Conservation (phyloP, 257 asterid genomes). For the Osmanthus fragrans region DNA sequence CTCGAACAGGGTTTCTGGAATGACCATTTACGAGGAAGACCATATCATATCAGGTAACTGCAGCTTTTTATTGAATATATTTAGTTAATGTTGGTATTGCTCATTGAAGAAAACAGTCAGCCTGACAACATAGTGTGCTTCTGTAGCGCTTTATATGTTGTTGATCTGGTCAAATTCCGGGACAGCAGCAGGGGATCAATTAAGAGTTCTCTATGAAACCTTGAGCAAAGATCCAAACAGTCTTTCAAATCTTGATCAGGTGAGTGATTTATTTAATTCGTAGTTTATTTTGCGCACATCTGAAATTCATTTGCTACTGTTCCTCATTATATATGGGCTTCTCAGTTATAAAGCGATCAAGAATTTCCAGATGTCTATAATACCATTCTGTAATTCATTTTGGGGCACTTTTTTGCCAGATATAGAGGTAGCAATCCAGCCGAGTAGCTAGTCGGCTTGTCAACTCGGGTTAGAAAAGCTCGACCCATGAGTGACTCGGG, state of each 20-base stretch:
- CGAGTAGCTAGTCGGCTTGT: too few relatives aligned
- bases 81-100: conserved; percentile 14
- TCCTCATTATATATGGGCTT: background rate
- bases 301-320: background rate
- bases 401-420: background rate
- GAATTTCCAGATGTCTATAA: background rate
- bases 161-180: conserved; percentile 87
- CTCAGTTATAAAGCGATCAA: background rate
- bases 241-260: conserved; percentile 98
- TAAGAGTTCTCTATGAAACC: conserved; percentile 90
- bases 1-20: conserved; percentile 92
- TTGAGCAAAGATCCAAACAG: conserved; percentile 99
- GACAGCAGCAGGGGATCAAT: conserved; percentile 99
- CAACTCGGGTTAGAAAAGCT: too few relatives aligned
- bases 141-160: conserved; percentile 92
- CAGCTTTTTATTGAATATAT: background rate
- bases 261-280: conserved; percentile 28
- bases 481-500: too few relatives aligned
- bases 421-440: too few relatives aligned
- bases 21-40: conserved; percentile 95
- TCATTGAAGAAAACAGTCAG: conserved; percentile 12
- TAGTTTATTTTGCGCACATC: background rate
- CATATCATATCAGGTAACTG: conserved; percentile 87
- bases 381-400: background rate
- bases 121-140: conserved; percentile 30